These are phyloP conservation scores for Achaetomiella virescens DNA, from an alignment of 495 filamentous ascomycete species.

Conservation along the genomic window DNA sequence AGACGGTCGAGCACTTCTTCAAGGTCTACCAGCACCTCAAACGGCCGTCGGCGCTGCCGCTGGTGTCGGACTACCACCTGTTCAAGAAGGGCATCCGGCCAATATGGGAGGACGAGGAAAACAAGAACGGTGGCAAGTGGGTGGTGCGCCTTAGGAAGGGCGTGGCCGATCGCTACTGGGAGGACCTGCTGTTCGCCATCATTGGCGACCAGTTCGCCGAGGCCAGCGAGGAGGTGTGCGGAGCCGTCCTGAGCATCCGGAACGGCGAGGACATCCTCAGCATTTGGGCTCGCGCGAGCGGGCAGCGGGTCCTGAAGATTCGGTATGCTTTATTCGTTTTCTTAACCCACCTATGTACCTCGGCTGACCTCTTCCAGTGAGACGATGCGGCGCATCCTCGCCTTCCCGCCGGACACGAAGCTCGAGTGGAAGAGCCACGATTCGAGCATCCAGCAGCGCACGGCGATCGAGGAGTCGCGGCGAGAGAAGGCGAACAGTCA, in stretches of 20 bases:
- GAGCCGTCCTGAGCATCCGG: slow-evolving; percentile 85
- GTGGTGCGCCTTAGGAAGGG: slow-evolving; percentile 94
- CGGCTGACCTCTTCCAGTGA: slow-evolving; percentile 51
- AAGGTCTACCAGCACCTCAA: slow-evolving; percentile 86
- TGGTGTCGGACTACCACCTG: slow-evolving; percentile 95
- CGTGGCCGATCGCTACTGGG: slow-evolving; percentile 94
- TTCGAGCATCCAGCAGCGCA: slow-evolving; percentile 71
- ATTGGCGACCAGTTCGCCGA: slow-evolving; percentile 94
- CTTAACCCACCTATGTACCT: slow-evolving; percentile 1
- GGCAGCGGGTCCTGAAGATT: slow-evolving; percentile 92
- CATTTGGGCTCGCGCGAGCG: slow-evolving; percentile 92
- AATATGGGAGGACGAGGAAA: slow-evolving; percentile 98
- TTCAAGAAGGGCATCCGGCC: slow-evolving; percentile 96
- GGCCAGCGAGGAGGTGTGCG: slow-evolving; percentile 89
- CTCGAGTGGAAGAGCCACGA: slow-evolving; percentile 94
- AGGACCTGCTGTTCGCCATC: slow-evolving; percentile 86
- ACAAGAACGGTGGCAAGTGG: slow-evolving; percentile 95
- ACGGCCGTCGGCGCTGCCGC: slow-evolving; percentile 76
- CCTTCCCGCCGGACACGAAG: slow-evolving; percentile 79
- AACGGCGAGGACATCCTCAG: slow-evolving; percentile 96
- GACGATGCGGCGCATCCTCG: slow-evolving; percentile 82
- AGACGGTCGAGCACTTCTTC: slow-evolving; percentile 88
- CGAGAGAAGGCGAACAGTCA: slow-evolving; percentile 61
- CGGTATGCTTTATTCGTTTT: slow-evolving; percentile 51
- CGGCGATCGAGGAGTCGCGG: slow-evolving; percentile 73